Evolutionary conservation across 805 yeast genomes (phyloP), one percentile per base, ranked within the genome.

Genomic region (Kluyveromyces siamensis): DNA sequence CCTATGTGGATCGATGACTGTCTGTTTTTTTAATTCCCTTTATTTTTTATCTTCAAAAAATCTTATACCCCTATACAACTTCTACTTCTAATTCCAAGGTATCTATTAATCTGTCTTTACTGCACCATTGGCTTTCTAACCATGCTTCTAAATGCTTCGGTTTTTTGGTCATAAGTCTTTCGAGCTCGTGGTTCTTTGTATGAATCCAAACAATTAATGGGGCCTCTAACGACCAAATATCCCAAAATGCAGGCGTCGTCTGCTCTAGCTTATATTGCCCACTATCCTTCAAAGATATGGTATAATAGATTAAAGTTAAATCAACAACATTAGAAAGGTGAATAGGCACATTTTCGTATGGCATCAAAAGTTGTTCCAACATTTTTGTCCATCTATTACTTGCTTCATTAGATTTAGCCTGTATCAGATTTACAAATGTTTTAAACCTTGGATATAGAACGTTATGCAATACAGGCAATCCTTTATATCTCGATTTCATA

Each of bases 401-500:
- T 10, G 11, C 17, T 8, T 27, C 25, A n/a, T 43, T 43, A 6
- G 45, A 43, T 14, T 33, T n/a, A 7, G 45, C 45, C 18, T 43
- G 19, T 16, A 43, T 43, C 45, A 43, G 27, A 35, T 43, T 43
- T 6, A 68, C 71, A 52, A 84, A 74, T 37, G 75, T 76, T 2
- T 80, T 70, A 58, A 79, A 88, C 47, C 97, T 71, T 2, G 97
- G 97, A 57, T 89, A 89, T 27, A 90, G 66, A 7, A 87, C 66
- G 52, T 85, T 73, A 10, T 75, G 63, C 17, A 84, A 72, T 14
- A 63, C 66, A 0, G 91, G 87, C n/a, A 84, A 69, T 48, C 74
- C 83, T 6, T 62, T 57, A 56, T 74, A 79, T 21, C 27, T 43
- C 49, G 74, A 73, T 39, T 74, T 75, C 43, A 82, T 73, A 51